A percentile compares a stretch with the other conserved stretches of the same genome.
Evolutionary conservation across 164 flowering plant species (phyloP).

Genomic region (Stephania yunnanensis): DNA sequence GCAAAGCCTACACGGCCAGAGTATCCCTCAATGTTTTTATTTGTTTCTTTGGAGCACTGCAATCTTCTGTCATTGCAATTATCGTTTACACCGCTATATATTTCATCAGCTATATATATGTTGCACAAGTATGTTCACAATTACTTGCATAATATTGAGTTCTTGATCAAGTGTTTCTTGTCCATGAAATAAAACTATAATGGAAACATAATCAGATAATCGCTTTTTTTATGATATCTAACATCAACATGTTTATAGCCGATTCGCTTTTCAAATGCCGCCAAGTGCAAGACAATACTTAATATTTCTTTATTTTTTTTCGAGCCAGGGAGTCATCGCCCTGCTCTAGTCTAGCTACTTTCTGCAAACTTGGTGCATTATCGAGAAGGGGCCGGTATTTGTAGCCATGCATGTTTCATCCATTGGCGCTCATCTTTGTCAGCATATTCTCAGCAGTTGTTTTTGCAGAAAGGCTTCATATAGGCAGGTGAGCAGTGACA

Average conservation of each 20-base stretch:
- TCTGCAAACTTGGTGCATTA: slow-evolving; percentile 39
- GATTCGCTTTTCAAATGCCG: too few species aligned
- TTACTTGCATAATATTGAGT: too few species aligned
- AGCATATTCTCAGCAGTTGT: slow-evolving; percentile 35
- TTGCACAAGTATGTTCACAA: too few species aligned
- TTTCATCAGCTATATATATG: not conserved
- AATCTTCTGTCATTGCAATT: slow-evolving; percentile 31
- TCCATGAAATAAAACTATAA: too few species aligned
- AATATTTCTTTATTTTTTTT: not conserved
- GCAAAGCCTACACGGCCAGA: slow-evolving; percentile 36
- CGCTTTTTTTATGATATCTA: too few species aligned
- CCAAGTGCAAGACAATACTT: too few species aligned
- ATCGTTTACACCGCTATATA: slow-evolving; percentile 16
- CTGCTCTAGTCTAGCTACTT: slow-evolving; percentile 23
- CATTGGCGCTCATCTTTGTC: slow-evolving; percentile 24
- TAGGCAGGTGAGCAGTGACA: slow-evolving; percentile 32
- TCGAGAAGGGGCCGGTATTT: slow-evolving; percentile 41
- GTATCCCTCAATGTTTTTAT: slow-evolving; percentile 31
- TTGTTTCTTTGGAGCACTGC: slow-evolving; percentile 37
- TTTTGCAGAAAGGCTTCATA: slow-evolving; percentile 37
- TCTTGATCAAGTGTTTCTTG: too few species aligned
- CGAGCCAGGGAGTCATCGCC: slow-evolving; percentile 30
- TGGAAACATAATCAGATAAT: too few species aligned
- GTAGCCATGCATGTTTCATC: slow-evolving; percentile 45
- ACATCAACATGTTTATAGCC: too few species aligned